A percentile compares a stretch with the other conserved stretches of the same genome.
Evolutionary conservation across 495 filamentous ascomycete species (phyloP).

Genomic region (Penicillium lividum): DNA sequence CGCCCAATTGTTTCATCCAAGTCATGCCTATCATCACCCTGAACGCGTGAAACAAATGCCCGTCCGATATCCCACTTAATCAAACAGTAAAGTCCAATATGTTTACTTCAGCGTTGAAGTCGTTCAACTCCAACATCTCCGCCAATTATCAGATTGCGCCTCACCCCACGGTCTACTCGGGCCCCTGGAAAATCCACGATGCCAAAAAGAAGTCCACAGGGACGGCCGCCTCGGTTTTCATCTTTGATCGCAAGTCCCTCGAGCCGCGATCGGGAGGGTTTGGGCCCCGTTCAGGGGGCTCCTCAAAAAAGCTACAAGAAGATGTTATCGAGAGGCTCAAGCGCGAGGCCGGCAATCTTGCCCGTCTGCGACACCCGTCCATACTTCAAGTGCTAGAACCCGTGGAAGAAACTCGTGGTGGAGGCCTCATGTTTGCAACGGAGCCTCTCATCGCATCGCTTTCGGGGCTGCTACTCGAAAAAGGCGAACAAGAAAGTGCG

Average conservation of each 20-base stretch:
- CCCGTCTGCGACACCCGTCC: constrained; percentile 83
- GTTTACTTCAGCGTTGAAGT: constrained; percentile 91
- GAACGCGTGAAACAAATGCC: constrained; percentile 6
- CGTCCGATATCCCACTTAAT: background rate
- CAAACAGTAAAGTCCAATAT: constrained; percentile 49
- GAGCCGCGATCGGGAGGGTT: constrained; percentile 65
- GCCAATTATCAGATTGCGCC: constrained; percentile 82
- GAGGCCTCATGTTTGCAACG: constrained; percentile 93
- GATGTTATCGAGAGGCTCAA: constrained; percentile 88
- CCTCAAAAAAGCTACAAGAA: constrained; percentile 76
- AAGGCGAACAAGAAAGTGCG: constrained; percentile 80
- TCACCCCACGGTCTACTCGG: constrained; percentile 68
- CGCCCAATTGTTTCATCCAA: background rate
- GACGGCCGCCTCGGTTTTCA: constrained; percentile 86
- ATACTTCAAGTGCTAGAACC: constrained; percentile 92
- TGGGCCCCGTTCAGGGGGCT: constrained; percentile 60
- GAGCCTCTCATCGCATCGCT: constrained; percentile 86
- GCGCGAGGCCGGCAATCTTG: constrained; percentile 85
- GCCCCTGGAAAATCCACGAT: constrained; percentile 96
- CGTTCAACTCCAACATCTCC: constrained; percentile 86
- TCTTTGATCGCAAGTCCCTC: constrained; percentile 86
- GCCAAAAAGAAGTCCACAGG: constrained; percentile 93
- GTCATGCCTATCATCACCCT: background rate
- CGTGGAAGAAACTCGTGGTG: constrained; percentile 87
- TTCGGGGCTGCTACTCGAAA: constrained; percentile 79